Evolutionary conservation across 495 filamentous ascomycete species (phyloP).

Genomic region (Podospora tetraspora): DNA sequence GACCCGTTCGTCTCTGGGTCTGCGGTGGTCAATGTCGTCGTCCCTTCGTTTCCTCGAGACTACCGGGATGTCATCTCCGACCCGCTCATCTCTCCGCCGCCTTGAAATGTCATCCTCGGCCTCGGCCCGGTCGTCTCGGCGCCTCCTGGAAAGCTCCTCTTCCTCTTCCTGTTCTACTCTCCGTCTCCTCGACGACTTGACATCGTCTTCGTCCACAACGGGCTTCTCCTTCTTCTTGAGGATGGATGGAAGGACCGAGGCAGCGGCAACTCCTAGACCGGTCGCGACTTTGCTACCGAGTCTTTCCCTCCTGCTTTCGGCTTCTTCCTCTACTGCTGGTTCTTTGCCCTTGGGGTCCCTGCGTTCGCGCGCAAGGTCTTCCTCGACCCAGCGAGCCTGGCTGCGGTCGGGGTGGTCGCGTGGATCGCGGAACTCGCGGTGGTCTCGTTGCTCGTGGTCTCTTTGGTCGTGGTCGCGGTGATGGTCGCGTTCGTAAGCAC

Average conservation of each 20-base stretch:
- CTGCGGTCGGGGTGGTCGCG: slow-evolving; percentile 13
- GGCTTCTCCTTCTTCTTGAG: slow-evolving; percentile 33
- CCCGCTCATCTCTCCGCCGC: not conserved
- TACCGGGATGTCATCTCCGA: not conserved
- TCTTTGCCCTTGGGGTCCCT: slow-evolving; percentile 21
- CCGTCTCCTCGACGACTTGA: slow-evolving; percentile 23
- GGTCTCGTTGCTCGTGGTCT: slow-evolving; percentile 3
- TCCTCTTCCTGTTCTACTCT: slow-evolving; percentile 7
- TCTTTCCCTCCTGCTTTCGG: slow-evolving; percentile 25
- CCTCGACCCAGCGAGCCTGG: slow-evolving; percentile 9
- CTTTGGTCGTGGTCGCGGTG: slow-evolving; percentile 6
- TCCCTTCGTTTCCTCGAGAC: slow-evolving; percentile 11
- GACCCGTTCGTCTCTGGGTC: not conserved
- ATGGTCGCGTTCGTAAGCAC: not conserved
- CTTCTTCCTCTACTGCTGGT: slow-evolving; percentile 22
- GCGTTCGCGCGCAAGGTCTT: slow-evolving; percentile 24
- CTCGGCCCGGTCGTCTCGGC: not conserved
- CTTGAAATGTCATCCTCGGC: not conserved
- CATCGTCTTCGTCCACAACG: slow-evolving; percentile 14
- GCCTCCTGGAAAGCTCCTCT: not conserved
- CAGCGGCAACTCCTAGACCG: slow-evolving; percentile 35
- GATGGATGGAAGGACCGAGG: slow-evolving; percentile 29
- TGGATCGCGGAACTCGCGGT: slow-evolving; percentile 18
- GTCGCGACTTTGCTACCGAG: slow-evolving; percentile 34
- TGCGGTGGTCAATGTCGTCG: slow-evolving; percentile 11